Conservation (phyloP, 202 grass and related monocot genomes). For the Alloteropsis angusta region DNA sequence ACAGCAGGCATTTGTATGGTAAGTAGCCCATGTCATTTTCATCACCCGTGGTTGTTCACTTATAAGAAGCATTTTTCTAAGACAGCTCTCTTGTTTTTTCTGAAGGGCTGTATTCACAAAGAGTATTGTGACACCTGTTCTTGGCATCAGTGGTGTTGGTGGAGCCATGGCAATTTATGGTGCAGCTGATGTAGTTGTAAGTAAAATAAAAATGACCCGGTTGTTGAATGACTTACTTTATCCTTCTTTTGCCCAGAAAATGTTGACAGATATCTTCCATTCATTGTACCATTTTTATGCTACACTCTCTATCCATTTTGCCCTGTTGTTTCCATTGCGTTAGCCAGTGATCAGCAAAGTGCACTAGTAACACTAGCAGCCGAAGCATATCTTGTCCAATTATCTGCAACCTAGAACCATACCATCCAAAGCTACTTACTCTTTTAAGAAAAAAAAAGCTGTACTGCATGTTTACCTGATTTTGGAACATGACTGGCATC, state of each 20-base stretch:
- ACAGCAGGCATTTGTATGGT: conserved; percentile 89
- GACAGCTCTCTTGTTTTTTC: too few relatives aligned
- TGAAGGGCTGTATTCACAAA: conserved; percentile 86
- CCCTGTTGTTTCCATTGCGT: not conserved
- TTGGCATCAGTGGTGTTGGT: conserved; percentile 89
- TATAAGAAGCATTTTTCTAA: too few relatives aligned
- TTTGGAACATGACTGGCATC: conserved; percentile 20
- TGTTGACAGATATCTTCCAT: not conserved
- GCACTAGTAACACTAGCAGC: not conserved
- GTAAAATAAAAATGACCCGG: too few relatives aligned
- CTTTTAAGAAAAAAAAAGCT: not conserved
- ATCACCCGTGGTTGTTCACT: too few relatives aligned
- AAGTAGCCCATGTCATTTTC: too few relatives aligned
- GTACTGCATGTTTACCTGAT: conserved; percentile 11
- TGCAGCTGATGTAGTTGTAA: conserved; percentile 66
- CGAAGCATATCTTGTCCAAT: not conserved
- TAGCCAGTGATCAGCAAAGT: not conserved
- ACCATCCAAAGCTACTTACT: not conserved
- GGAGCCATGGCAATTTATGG: conserved; percentile 93
- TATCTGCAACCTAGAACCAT: not conserved
- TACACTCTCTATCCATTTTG: not conserved
- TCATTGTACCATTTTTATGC: not conserved
- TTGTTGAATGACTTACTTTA: not conserved
- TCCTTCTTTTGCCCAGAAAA: not conserved
- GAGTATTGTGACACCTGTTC: conserved; percentile 66